Evolutionary conservation across 768 basidiomycete genomes (phyloP), one percentile per base, ranked within the genome.

Genomic region (Rhizopogon vinicolor): DNA sequence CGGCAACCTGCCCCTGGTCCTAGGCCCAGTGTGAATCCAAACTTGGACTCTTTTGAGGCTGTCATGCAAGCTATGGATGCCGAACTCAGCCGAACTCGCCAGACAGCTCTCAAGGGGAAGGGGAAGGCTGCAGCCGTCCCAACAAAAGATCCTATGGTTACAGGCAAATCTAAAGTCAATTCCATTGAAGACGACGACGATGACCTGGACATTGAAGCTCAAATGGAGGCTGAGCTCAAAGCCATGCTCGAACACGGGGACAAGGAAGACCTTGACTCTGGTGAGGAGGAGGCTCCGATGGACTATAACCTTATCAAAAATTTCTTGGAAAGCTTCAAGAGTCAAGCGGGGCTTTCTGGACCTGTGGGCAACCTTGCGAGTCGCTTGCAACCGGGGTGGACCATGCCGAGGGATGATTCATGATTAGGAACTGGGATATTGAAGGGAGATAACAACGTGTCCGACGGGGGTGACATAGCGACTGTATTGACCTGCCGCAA

Each of bases 41-140:
- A 86, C 45, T 77, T 98, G 19, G 82, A 95, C 67, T 94, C 93
- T 0, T 98, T 99, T 59, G 97, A 99, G 66, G 83, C 89, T 1
- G 91, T 98, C 33, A 98, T 98, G 97, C 81, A 83, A 65, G 93
- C 93, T 2, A 91, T 98, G 87, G 97, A 99, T 62, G 81, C 75
- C 16, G 91, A 97, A 62, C 76, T 99, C 31, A 76, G 75, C 18
- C 81, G 76, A 14, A 68, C 73, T 44, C 77, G 74, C 29, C 64
- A 73, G 37, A 56, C 62, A 22, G 61, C 45, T n/a, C 10, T 41
- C 54, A 56, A 55, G 40, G 53, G 62, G 33, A 64, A 63, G 58
- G 40, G 42, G 60, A 68, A 62, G 31, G 37, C 57, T 44, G 46
- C 53, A 12, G 39, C 56, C 7, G 13, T 51, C 43, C 51, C 62